Conservation (phyloP, 768 basidiomycete species). For the Mycena chlorophos region DNA sequence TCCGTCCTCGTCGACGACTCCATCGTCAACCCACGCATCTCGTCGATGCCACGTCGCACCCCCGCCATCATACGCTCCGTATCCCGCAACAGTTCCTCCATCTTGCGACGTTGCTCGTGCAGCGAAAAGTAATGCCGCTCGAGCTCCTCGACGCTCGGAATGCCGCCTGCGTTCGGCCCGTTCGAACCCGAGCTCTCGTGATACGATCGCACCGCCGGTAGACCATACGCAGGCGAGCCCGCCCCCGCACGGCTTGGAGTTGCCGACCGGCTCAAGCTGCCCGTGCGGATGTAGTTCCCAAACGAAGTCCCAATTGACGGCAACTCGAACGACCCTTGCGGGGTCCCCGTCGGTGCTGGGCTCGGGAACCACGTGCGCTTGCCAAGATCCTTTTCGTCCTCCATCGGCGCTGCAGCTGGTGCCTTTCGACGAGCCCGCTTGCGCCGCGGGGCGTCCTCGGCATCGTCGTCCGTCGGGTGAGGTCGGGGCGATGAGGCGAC, state of each 20-base stretch:
- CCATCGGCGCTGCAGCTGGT: constrained; percentile 19
- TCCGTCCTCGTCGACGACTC: constrained; percentile 3
- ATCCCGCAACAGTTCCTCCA: constrained; percentile 74
- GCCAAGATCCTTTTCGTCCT: constrained; percentile 24
- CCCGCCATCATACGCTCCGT: constrained; percentile 74
- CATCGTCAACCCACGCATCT: constrained; percentile 49
- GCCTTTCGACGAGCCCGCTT: constrained; percentile 54
- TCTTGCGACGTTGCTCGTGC: constrained; percentile 56
- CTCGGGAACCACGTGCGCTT: constrained; percentile 33
- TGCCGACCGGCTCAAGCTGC: constrained; percentile 19
- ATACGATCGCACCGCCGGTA: constrained; percentile 13
- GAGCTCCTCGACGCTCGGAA: constrained; percentile 57
- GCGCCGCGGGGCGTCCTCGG: constrained; percentile 53
- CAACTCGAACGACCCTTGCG: constrained; percentile 27
- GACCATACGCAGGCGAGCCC: constrained; percentile 15
- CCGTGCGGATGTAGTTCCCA: constrained; percentile 33
- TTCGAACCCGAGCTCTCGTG: constrained; percentile 24
- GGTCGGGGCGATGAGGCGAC: constrained; percentile 19
- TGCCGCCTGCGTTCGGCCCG: constrained; percentile 31
- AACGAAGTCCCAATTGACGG: constrained; percentile 21
- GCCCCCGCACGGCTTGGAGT: constrained; percentile 18
- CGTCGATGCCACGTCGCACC: constrained; percentile 73
- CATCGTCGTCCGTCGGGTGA: constrained; percentile 43
- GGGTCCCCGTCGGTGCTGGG: constrained; percentile 29
- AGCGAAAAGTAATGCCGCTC: constrained; percentile 72